Percentiles rank a stretch among this genome's conserved stretches.
Conservation (phyloP, 148 eudicot genomes). For the Linanthus parryae region DNA sequence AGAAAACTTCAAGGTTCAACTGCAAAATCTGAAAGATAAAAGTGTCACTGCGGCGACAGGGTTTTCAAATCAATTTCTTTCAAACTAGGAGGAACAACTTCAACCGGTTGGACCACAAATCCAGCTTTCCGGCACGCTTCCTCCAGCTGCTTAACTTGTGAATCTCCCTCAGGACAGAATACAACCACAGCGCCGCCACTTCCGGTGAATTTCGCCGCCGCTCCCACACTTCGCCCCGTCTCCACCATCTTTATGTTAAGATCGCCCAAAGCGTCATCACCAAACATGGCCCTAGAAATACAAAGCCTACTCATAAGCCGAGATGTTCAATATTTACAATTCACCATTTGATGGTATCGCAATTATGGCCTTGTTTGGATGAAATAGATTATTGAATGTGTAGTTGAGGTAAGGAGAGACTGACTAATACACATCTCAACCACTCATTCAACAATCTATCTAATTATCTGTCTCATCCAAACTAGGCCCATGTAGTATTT, state of each 20-base stretch:
- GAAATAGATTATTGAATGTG: too few relatives aligned
- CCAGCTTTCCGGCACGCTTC: constrained; percentile 66
- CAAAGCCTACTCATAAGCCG: background rate
- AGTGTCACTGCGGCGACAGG: constrained; percentile 15
- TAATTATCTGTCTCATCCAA: too few relatives aligned
- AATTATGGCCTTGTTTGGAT: too few relatives aligned
- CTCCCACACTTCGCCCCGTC: constrained; percentile 68
- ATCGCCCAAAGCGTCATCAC: constrained; percentile 77
- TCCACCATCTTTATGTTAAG: constrained; percentile 87
- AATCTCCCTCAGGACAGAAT: constrained; percentile 64
- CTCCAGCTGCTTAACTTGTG: constrained; percentile 52
- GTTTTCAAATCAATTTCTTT: constrained; percentile 48
- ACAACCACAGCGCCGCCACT: constrained; percentile 95
- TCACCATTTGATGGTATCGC: too few relatives aligned
- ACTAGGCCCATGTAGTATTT: background rate
- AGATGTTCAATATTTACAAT: too few relatives aligned
- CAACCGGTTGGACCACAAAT: constrained; percentile 51
- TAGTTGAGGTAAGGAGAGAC: too few relatives aligned
- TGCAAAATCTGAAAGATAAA: background rate
- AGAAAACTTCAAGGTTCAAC: background rate
- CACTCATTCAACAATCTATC: too few relatives aligned
- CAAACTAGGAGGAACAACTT: constrained; percentile 53
- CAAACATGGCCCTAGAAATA: constrained; percentile 66
- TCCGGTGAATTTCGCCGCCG: constrained; percentile 90
- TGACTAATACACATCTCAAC: too few relatives aligned